Percentiles rank a stretch among this genome's conserved stretches.
phyloP scores from a whole-genome alignment of 306 rosid species.

The Vachellia collinsii region DNA sequence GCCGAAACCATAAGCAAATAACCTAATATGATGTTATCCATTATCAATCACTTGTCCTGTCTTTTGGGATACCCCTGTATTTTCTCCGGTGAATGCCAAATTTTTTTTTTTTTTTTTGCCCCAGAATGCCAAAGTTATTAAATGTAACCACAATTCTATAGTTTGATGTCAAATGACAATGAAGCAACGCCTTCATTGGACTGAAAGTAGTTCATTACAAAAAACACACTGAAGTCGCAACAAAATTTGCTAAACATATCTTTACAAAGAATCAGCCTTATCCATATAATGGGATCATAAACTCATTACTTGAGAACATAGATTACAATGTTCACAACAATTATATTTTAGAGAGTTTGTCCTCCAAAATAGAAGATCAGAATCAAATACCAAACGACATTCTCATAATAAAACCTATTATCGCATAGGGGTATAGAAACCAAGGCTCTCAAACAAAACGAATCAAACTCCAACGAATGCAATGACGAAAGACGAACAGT shows the following conservation, averaged over 20 bases:
- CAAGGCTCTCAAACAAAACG: constrained; percentile 6
- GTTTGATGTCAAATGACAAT: background rate
- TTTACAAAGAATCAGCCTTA: constrained; percentile 3
- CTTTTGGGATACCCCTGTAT: background rate
- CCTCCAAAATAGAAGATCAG: background rate
- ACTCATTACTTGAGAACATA: constrained; percentile 12
- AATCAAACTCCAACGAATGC: constrained; percentile 33
- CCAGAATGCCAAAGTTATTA: background rate
- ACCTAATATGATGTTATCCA: constrained; percentile 17
- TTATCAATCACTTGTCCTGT: background rate
- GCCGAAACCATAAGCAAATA: background rate
- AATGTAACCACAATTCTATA: constrained; percentile 15
- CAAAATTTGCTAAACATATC: constrained; percentile 13
- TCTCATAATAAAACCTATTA: background rate
- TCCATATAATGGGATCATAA: background rate
- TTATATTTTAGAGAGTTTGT: constrained; percentile 10
- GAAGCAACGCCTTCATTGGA: background rate
- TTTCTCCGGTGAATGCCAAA: background rate
- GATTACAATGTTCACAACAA: constrained; percentile 9
- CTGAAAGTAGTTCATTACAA: background rate
- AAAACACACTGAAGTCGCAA: constrained; percentile 28
- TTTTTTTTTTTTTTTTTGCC: no score
- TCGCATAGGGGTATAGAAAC: background rate
- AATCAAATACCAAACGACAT: background rate
- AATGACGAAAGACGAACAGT: constrained; percentile 22